phyloP scores from a whole-genome alignment of 371 early-diverging fungal genomes.

The Mortierella sp. region DNA sequence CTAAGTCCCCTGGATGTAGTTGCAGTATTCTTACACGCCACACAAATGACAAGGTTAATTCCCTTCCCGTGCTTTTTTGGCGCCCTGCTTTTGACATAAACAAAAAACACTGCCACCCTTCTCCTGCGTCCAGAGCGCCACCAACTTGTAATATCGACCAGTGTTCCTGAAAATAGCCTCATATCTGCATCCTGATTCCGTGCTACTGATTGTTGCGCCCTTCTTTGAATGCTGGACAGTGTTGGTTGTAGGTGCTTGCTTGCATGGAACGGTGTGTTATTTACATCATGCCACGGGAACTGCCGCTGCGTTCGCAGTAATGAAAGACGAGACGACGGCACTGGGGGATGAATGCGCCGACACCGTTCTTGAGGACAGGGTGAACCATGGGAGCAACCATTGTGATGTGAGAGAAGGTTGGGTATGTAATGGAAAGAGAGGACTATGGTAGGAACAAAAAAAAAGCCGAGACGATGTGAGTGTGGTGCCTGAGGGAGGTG shows the following conservation, averaged over 20 bases:
- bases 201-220: background rate
- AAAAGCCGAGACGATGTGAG: slow-evolving; percentile 7
- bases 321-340: slow-evolving; percentile 87
- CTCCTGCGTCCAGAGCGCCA: too few species aligned
- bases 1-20: background rate
- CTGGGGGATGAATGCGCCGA: slow-evolving; percentile 85
- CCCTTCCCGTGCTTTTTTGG: too few species aligned
- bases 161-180: too few species aligned
- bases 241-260: background rate
- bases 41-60: too few species aligned
- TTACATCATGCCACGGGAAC: slow-evolving; percentile 87
- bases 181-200: background rate
- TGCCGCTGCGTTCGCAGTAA: slow-evolving; percentile 90
- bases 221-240: background rate
- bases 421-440: background rate
- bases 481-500: background rate
- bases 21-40: too few species aligned
- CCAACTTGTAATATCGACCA: too few species aligned
- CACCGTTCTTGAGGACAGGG: slow-evolving; percentile 81
- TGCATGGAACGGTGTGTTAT: slow-evolving; percentile 12
- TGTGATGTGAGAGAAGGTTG: slow-evolving; percentile 6
- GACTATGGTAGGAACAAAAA: background rate
- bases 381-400: slow-evolving; percentile 49
- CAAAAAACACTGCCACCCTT: too few species aligned
- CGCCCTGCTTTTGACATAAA: too few species aligned